Base-by-base conservation (phyloP, 1,284 basidiomycete genomes). In the Salmacisia buchloeana region DNA sequence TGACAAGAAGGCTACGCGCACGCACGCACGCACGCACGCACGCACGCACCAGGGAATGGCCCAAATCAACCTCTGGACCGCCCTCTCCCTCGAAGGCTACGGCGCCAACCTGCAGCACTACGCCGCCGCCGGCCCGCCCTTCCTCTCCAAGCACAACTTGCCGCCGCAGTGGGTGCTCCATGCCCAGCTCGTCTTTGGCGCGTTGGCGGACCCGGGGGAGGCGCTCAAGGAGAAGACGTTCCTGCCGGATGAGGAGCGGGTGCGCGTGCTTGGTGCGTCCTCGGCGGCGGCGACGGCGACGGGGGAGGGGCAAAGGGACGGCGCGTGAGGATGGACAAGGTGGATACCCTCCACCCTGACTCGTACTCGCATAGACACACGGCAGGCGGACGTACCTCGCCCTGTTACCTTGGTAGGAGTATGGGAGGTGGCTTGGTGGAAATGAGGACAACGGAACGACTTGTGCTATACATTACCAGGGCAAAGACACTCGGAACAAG, bases 161-260 rank as follows among this genome's bases (percentile, higher is more conserved):
- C 81, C 82, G 18, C 61, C 69, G 9, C 66, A 73, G 21, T 84
- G 82, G 82, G 73, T 72, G 46, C 65, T 82, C 60, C 71, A 77
- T 31, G 82, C 80, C 2, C 79, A 84, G 64, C 74, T 84, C 65
- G 83, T 83, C 5, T 83, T 84, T 61, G 83, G 83, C 61, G 71
- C 76, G 58, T n/a, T n/a, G n/a, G n/a, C n/a, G n/a, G n/a, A n/a
- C n/a, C 76, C 79, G 34, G 69, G 71, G 23, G 76, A 67, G 2
- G 69, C 74, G 0, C 73, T 82, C 0, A 75, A 71, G 15, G 71
- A 74, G 23, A 83, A 83, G 76, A 58, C 63, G 18, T 82, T 81
- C 70, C 60, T 74, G 54, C 73, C 80, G 6, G 64, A 82, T 62
- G 78, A 82, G 59, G 78, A 81, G 63, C 72, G 81, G 33, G 79